Base-by-base conservation (phyloP, 1,139 yeast genomes). In the Nakaseomyces delphensis region DNA sequence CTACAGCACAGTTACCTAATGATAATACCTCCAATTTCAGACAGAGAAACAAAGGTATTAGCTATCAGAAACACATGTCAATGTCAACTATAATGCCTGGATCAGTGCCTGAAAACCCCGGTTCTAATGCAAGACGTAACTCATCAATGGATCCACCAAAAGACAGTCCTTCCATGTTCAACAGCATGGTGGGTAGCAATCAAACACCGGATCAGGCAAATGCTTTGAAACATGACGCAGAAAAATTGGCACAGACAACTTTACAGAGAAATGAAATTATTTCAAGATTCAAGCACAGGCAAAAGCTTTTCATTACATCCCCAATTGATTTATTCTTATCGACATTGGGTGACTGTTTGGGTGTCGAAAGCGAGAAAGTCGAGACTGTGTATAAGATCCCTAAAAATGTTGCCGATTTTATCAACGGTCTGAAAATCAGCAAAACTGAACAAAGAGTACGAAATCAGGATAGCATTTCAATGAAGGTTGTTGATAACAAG, bases 261-360 rank as follows among this genome's bases (percentile, higher is more conserved):
- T 45, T 51, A 14, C 53, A 54, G 38, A 61, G 60, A 35, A 50
- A 52, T 7, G 65, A 62, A 40, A 49, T 62, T 14, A 49, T 57
- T 14, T 54, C 62, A 4, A 51, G 64, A 36, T 57, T 50, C 36
- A 60, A 60, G 36, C 64, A 60, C 41, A 56, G 65, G 42, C 63
- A 60, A 48, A 61, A 60, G 36, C 44, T 59, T 8, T 57, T 57
- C 38, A 48, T 49, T 27, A 44, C 48, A 9, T 61, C 64, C 5
- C 53, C 62, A 18, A 42, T 55, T 6, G 66, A 62, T 40, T 39
- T 60, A 41, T 62, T 61, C 39, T 44, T 62, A 40, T 50, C 52
- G 14, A 59, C 65, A 9, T 43, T 62, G 31, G 61, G 58, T 11
- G 65, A 61, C 40, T 52, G 62, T 38, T 43, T 60, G 43, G 64